A percentile compares a stretch with the other conserved stretches of the same genome.
phyloP scores from a whole-genome alignment of 2,329 filamentous ascomycete genomes.

The Microascus cirrosus region DNA sequence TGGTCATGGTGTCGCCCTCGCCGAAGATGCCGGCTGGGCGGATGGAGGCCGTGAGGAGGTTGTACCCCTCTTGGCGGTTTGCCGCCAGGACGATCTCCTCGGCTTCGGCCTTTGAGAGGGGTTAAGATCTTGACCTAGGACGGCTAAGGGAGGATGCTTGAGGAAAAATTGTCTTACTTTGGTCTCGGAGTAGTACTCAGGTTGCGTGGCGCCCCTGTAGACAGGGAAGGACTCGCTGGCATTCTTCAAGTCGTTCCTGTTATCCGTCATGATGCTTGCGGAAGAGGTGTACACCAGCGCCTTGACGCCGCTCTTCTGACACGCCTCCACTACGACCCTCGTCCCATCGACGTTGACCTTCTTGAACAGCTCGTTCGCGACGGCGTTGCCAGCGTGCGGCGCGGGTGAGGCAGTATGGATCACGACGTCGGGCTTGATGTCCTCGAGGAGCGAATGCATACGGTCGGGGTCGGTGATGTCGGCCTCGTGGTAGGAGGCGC shows the following conservation, averaged over 20 bases:
- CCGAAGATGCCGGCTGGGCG: conserved; percentile 87
- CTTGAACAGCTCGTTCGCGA: conserved; percentile 53
- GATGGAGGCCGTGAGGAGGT: conserved; percentile 67
- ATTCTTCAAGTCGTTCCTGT: conserved; percentile 66
- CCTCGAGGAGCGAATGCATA: conserved; percentile 51
- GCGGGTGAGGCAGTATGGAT: conserved; percentile 79
- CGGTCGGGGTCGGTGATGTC: conserved; percentile 61
- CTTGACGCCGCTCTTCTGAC: conserved; percentile 58
- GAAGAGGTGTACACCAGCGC: conserved; percentile 87
- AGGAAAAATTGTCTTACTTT: conserved; percentile 54
- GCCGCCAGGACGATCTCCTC: conserved; percentile 71
- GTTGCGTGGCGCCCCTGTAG: conserved; percentile 58
- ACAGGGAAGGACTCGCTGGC: conserved; percentile 76
- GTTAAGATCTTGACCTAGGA: background rate
- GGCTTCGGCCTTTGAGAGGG: conserved; percentile 52
- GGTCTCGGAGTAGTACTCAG: conserved; percentile 80
- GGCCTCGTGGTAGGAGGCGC: conserved; percentile 56
- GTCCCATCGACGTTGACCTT: conserved; percentile 88
- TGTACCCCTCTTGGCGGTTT: conserved; percentile 47
- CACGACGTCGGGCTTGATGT: conserved; percentile 66
- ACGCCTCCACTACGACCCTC: conserved; percentile 62
- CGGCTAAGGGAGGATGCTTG: too few species aligned
- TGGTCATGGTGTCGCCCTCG: conserved; percentile 70
- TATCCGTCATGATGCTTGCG: conserved; percentile 78
- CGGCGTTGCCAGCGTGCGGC: conserved; percentile 38